A percentile compares a stretch with the other conserved stretches of the same genome.
Conservation (phyloP, 768 basidiomycete genomes). For the Pisolithus sp. region DNA sequence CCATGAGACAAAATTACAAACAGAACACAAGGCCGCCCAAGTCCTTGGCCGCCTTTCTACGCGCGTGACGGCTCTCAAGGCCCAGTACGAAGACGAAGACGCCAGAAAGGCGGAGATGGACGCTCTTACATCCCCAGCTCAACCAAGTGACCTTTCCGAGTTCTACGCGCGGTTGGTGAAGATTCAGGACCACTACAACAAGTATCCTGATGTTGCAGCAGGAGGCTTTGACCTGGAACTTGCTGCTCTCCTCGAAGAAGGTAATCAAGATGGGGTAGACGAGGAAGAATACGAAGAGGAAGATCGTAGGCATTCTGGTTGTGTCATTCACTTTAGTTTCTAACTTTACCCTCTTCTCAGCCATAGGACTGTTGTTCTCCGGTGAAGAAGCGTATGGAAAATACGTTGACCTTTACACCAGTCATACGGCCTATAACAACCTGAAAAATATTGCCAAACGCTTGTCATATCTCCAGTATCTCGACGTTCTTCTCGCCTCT, state of each 20-base stretch:
- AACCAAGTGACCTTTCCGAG: constrained; percentile 75
- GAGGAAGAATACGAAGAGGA: constrained; percentile 70
- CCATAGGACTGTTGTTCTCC: constrained; percentile 81
- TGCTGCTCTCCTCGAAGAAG: constrained; percentile 72
- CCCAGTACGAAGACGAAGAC: constrained; percentile 73
- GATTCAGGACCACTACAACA: constrained; percentile 93
- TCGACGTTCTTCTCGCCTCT: constrained; percentile 74
- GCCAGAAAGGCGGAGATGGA: constrained; percentile 64
- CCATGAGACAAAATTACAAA: constrained; percentile 62
- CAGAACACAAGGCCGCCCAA: constrained; percentile 86
- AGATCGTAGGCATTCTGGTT: constrained; percentile 59
- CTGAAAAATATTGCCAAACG: constrained; percentile 79
- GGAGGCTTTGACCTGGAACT: constrained; percentile 82
- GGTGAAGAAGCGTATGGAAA: constrained; percentile 95
- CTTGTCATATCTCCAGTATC: constrained; percentile 86
- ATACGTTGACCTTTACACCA: constrained; percentile 87
- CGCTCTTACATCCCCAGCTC: constrained; percentile 48
- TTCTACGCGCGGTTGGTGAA: constrained; percentile 95
- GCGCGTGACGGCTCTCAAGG: constrained; percentile 56
- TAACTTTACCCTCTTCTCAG: constrained; percentile 32
- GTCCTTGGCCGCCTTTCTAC: constrained; percentile 80
- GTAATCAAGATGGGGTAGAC: constrained; percentile 59
- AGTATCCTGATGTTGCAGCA: constrained; percentile 86
- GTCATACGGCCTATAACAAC: constrained; percentile 87
- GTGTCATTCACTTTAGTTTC: neutral